Evolutionary conservation across 371 early-diverging fungal species (phyloP), one percentile per base, ranked within the genome.

Genomic region (Saksenaea oblongispora): DNA sequence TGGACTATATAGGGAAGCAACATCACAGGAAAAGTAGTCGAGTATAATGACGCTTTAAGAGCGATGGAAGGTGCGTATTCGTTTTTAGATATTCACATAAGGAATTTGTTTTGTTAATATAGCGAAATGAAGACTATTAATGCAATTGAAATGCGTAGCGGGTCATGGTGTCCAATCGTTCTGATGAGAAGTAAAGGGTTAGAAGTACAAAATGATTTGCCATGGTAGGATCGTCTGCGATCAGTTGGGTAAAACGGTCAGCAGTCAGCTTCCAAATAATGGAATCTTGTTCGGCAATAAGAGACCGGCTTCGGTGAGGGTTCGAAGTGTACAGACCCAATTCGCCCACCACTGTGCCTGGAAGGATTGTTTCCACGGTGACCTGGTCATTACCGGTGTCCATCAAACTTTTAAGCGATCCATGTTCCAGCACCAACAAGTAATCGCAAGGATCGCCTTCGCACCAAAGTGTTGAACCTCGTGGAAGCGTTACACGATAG

Each of bases 271-370:
- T 83, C 92, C 92, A 93, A 41, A 91, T 73, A 0, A 84, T 80
- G 34, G 84, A 83, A 41, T 85, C 83, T 42, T 78, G 78, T 37
- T 92, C 93, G 0, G 87, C 84, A 7, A 85, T 64, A 17, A 92
- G 71, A 0, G 89, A 86, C 5, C 88, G 84, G 14, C 82, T 76
- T 26, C 91, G 82, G 26, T 63, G 41, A 34, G 78, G 75, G 18
- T 81, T 76, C 3, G 64, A 59, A 14, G 88, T 86, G 34, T 91
- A 86, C 34, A 93, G 78, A 0, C 89, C 81, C 44, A 92, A 69
- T 69, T 91, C 94, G 3, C 94, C 94, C n/a, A 91, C 81, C 2
- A 91, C 80, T 1, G 93, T 89, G 14, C 92, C 92, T 0, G 92
- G 89, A 22, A 94, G 69, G 13, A 91, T 87, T 9, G 88, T 87